phyloP scores from a whole-genome alignment of 2,329 filamentous ascomycete genomes.

The Colletotrichum lentis region DNA sequence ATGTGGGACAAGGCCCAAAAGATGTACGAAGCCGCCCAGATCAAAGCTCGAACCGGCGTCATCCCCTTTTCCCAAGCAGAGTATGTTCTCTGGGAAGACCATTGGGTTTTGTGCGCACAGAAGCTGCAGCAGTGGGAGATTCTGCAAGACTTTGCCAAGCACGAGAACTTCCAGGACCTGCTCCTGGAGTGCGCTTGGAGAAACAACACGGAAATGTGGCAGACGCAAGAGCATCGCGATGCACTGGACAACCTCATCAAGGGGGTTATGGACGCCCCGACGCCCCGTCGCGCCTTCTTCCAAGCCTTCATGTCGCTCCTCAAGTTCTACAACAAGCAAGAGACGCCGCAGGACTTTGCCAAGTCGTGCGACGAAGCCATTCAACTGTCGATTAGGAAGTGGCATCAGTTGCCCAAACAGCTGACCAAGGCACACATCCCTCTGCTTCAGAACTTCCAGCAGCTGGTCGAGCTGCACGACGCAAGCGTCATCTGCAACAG shows the following conservation, averaged over 20 bases:
- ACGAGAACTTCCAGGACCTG: conserved; percentile 97
- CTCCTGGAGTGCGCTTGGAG: conserved; percentile 96
- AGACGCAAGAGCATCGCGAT: conserved; percentile 83
- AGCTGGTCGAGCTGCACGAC: conserved; percentile 95
- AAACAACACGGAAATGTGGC: conserved; percentile 94
- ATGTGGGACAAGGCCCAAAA: conserved; percentile 99
- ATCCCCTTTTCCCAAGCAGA: conserved; percentile 95
- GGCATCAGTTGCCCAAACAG: conserved; percentile 94
- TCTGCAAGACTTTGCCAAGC: conserved; percentile 95
- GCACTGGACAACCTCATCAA: conserved; percentile 94
- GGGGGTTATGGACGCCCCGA: conserved; percentile 96
- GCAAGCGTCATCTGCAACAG: conserved; percentile 96
- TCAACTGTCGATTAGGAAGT: conserved; percentile 95
- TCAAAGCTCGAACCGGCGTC: conserved; percentile 95
- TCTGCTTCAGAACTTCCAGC: conserved; percentile 95
- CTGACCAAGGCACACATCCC: conserved; percentile 96
- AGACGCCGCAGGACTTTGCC: conserved; percentile 81
- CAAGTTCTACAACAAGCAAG: conserved; percentile 90
- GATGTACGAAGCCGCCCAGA: conserved; percentile 94
- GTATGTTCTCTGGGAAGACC: conserved; percentile 99
- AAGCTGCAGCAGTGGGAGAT: conserved; percentile 99
- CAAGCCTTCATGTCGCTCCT: conserved; percentile 97
- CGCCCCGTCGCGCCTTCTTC: conserved; percentile 93
- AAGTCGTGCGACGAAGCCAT: conserved; percentile 96
- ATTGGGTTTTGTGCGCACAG: conserved; percentile 97